These are phyloP conservation scores for Trametes versicolor DNA, from an alignment of 1,284 basidiomycete species.

Conservation along the genomic window DNA sequence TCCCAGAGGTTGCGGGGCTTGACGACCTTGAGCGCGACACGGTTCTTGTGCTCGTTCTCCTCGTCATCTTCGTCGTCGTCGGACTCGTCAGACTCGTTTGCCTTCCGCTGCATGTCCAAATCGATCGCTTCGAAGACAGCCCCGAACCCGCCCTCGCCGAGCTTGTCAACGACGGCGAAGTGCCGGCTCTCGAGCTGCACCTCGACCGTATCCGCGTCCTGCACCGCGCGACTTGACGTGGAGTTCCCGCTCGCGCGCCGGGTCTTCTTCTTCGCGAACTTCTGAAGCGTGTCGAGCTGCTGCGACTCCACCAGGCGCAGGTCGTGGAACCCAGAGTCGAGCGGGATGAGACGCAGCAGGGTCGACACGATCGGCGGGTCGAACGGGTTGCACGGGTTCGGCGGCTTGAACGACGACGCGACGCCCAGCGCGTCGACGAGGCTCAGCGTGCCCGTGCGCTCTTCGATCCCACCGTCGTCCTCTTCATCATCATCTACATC, in stretches of 20 bases:
- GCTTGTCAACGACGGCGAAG: conserved; percentile 83
- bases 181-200: conserved; percentile 66
- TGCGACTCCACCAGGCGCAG: conserved; percentile 61
- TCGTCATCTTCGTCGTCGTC: conserved; percentile 65
- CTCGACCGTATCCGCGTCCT: conserved; percentile 54
- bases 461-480: conserved; percentile 51
- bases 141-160: conserved; percentile 98
- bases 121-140: conserved; percentile 89
- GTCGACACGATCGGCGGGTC: conserved; percentile 73
- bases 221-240: conserved; percentile 50
- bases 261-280: conserved; percentile 64
- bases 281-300: conserved; percentile 74
- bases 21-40: conserved; percentile 94
- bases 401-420: conserved; percentile 70
- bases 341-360: conserved; percentile 74
- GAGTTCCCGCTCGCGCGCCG: conserved; percentile 60
- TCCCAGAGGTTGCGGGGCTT: conserved; percentile 94
- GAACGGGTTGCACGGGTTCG: conserved; percentile 92
- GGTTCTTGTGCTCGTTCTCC: conserved; percentile 66
- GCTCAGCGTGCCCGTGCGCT: conserved; percentile 68
- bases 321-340: conserved; percentile 76
- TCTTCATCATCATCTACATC: conserved; percentile 43
- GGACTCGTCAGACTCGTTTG: conserved; percentile 51
- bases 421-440: conserved; percentile 70
- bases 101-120: conserved; percentile 47